Conservation (phyloP, 2,329 filamentous ascomycete species). For the Cladosporium phlei region DNA sequence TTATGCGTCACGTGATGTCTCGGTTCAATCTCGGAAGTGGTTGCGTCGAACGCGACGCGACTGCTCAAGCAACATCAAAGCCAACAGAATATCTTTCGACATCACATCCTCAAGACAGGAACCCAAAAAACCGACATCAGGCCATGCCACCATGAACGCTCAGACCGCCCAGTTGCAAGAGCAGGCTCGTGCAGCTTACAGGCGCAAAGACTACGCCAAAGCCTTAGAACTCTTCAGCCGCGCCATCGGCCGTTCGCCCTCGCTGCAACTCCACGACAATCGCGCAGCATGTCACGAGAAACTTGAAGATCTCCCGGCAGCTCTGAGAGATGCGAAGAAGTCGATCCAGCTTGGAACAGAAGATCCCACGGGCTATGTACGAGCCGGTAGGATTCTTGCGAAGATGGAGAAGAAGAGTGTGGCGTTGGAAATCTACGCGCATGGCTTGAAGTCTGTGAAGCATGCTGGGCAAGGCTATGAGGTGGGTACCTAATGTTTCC, state of each 20-base stretch:
- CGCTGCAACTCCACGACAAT: constrained; percentile 46
- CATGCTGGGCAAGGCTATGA: constrained; percentile 33
- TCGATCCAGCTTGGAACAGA: constrained; percentile 50
- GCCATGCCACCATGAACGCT: constrained; percentile 1
- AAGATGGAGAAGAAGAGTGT: constrained; percentile 48
- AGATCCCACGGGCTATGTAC: constrained; percentile 55
- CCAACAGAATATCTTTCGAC: too few relatives aligned
- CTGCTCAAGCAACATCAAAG: too few relatives aligned
- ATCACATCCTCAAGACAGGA: too few relatives aligned
- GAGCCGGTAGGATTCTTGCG: constrained; percentile 47
- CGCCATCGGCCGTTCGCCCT: constrained; percentile 28
- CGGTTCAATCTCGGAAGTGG: too few relatives aligned
- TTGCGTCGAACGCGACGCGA: too few relatives aligned
- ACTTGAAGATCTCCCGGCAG: constrained; percentile 45
- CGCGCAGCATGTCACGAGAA: constrained; percentile 54
- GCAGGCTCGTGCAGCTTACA: constrained; percentile 41
- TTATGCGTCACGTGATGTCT: too few relatives aligned
- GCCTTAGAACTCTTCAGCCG: constrained; percentile 37
- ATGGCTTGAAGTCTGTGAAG: constrained; percentile 52
- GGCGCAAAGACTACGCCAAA: constrained; percentile 38
- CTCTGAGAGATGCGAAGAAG: constrained; percentile 52
- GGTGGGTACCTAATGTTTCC: too few relatives aligned
- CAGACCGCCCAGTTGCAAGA: constrained; percentile 26
- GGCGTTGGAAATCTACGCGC: constrained; percentile 53
- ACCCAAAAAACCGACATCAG: too few relatives aligned